Percentiles rank a stretch among this genome's conserved stretches.
phyloP scores from a whole-genome alignment of 1,284 basidiomycete genomes.

The Cystobasidiaceae sp. region DNA sequence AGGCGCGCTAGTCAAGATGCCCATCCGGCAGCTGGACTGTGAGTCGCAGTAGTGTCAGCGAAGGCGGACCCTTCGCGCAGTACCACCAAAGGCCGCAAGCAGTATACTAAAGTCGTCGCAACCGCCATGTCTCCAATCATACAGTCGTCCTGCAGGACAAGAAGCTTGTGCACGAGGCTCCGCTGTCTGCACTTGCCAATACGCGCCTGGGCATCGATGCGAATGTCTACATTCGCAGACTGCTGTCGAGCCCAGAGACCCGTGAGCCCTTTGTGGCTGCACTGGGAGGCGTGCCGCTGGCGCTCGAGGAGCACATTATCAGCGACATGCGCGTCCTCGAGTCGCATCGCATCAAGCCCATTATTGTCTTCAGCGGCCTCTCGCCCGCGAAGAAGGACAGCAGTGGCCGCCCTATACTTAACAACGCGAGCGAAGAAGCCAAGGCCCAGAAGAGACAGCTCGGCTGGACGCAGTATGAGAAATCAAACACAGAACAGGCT shows the following conservation, averaged over 20 bases:
- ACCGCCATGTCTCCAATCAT: neutral
- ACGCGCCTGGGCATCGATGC: conserved; percentile 97
- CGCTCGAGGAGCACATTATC: conserved; percentile 64
- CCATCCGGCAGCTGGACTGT: conserved; percentile 46
- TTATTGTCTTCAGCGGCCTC: conserved; percentile 92
- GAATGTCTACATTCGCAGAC: conserved; percentile 74
- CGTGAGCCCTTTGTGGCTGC: conserved; percentile 66
- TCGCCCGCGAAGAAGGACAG: conserved; percentile 53
- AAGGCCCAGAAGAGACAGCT: conserved; percentile 49
- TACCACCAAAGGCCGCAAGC: neutral
- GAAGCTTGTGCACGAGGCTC: conserved; percentile 75
- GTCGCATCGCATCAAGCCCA: conserved; percentile 87
- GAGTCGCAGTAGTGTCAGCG: conserved; percentile 4
- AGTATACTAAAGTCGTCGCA: neutral
- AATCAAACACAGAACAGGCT: conserved; percentile 77
- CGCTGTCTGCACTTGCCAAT: conserved; percentile 77
- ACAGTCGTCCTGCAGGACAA: conserved; percentile 80
- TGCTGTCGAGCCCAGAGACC: conserved; percentile 67
- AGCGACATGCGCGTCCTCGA: conserved; percentile 84
- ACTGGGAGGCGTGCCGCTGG: conserved; percentile 32
- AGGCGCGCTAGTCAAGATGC: conserved; percentile 34
- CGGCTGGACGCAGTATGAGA: conserved; percentile 86
- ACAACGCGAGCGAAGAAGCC: conserved; percentile 7
- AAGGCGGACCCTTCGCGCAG: no score
- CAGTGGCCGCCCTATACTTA: neutral